These are phyloP conservation scores for Mycena vitilis DNA, from an alignment of 768 basidiomycete species.

Conservation along the genomic window DNA sequence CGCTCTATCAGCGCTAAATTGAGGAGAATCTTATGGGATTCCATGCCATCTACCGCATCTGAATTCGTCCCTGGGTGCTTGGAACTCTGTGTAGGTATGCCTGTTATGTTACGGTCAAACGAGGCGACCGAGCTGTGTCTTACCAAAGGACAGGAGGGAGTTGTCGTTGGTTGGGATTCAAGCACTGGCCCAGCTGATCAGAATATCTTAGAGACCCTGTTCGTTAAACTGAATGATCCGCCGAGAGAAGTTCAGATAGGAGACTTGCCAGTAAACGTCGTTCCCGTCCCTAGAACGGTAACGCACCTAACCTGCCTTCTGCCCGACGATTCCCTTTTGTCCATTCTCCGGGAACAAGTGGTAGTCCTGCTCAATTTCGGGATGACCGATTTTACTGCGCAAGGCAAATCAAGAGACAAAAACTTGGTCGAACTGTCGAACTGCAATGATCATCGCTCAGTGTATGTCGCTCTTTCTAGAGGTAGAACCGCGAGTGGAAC, in stretches of 20 bases:
- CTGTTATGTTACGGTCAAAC: neutral
- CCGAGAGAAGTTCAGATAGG: neutral
- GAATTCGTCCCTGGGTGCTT: neutral
- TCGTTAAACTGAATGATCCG: neutral
- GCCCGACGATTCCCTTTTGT: neutral
- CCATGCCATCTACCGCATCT: neutral
- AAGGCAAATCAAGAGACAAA: neutral
- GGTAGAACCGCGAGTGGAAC: neutral
- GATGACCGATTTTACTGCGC: conserved; percentile 9
- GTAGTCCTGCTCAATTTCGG: neutral
- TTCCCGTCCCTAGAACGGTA: neutral
- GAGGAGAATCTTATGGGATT: neutral
- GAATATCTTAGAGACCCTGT: neutral
- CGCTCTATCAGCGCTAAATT: neutral
- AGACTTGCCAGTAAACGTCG: neutral
- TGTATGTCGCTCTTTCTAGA: conserved; percentile 2
- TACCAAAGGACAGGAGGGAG: conserved; percentile 2
- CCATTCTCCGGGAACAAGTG: neutral
- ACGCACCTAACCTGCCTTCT: neutral
- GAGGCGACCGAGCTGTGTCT: conserved; percentile 6
- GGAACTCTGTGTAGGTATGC: neutral
- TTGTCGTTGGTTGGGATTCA: neutral
- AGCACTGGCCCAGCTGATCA: neutral
- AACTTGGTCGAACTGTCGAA: neutral
- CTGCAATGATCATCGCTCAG: neutral